phyloP scores from a whole-genome alignment of 345 rosid genomes.

The Arabidopsis arenosa region DNA sequence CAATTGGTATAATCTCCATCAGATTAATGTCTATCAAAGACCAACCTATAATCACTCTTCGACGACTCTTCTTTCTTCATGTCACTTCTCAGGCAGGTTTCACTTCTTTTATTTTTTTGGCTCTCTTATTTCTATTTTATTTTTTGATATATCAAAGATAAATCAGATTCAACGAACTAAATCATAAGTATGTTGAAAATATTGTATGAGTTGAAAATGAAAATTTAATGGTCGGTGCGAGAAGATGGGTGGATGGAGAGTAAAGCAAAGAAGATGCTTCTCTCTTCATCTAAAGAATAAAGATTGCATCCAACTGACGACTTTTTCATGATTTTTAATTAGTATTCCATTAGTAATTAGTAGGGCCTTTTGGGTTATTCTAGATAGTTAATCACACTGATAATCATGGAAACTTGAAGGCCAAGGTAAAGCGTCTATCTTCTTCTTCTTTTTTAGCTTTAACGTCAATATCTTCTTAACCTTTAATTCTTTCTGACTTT shows the following conservation, averaged over 20 bases:
- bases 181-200: constrained; percentile 36
- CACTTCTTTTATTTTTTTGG: neutral
- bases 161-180: constrained; percentile 3
- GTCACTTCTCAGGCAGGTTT: constrained; percentile 67
- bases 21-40: constrained; percentile 63
- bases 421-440: constrained; percentile 28
- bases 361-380: constrained; percentile 39
- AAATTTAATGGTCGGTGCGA: constrained; percentile 32
- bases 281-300: constrained; percentile 35
- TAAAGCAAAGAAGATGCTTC: constrained; percentile 44
- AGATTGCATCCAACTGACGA: constrained; percentile 32
- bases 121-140: neutral
- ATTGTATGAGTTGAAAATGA: constrained; percentile 15
- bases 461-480: constrained; percentile 2
- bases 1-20: constrained; percentile 70
- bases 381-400: constrained; percentile 41
- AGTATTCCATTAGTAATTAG: constrained; percentile 29
- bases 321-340: constrained; percentile 18
- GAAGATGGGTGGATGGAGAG: constrained; percentile 25
- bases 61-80: constrained; percentile 66
- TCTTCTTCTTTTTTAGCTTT: neutral
- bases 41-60: constrained; percentile 48
- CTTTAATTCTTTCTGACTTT: constrained; percentile 13
- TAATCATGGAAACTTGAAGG: constrained; percentile 45
- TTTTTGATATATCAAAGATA: neutral